Evolutionary conservation across 2,329 filamentous ascomycete species (phyloP), one percentile per base, ranked within the genome.

Genomic region (Aureobasidium leucospermi): DNA sequence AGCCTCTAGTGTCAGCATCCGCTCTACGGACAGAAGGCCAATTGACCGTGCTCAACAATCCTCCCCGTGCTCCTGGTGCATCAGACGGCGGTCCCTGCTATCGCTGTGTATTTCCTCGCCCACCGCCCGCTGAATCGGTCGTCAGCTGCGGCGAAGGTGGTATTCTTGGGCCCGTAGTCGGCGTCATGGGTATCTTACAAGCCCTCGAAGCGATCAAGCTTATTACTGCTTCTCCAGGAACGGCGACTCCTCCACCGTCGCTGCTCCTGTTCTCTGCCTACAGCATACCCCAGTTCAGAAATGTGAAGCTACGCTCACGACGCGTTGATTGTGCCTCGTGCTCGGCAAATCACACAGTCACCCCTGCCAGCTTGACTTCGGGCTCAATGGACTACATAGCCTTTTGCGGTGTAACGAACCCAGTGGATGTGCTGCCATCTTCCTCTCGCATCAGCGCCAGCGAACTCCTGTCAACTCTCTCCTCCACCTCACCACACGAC

Each of bases 61-160:
- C 92, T 1, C 83, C 90, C 0, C 75, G 78, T 7, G 76, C 82
- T 2, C 78, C 80, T 9, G 86, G 85, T 1, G 74, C 83, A 53
- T 58, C 70, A 2, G 68, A 75, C 0, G 86, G 88, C 36, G 89
- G 91, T 0, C 92, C 93, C 0, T 99, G 94, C 73, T 99, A 99
- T 73, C 82, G 94, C 43, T 99, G 94, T 69, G 83, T 97, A 11
- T 99, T 96, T 66, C 92, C 91, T 0, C 87, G 82, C 39, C 92
- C 94, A 0, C 92, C 94, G 0, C 91, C 93, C 0, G 83, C 89
- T 0, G 88, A 89, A 43, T 90, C 84, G 60, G 87, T 96, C 0
- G 80, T 90, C 1, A 90, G 87, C 61, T 99, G 94, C 68, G 90
- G 92, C 42, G 94, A 99, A 70, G 93, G 92, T 9, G 94, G 94